These are phyloP conservation scores for Ascochyta clinopodiicola DNA, from an alignment of 2,329 filamentous ascomycete species.

Conservation along the genomic window DNA sequence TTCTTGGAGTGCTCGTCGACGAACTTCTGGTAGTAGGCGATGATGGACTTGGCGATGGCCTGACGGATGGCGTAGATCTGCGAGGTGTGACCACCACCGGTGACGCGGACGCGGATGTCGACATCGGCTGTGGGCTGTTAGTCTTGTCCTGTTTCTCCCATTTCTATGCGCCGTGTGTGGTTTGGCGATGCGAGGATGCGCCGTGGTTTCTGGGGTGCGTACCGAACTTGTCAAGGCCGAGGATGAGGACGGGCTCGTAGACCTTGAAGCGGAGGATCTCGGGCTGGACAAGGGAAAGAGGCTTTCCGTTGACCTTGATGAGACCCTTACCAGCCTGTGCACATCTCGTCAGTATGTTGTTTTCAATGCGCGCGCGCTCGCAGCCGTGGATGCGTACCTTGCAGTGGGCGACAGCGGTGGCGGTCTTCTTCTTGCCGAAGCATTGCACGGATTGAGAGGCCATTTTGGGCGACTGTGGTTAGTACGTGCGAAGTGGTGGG, in stretches of 20 bases:
- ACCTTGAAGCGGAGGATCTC: slow-evolving; percentile 99
- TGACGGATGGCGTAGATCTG: slow-evolving; percentile 99
- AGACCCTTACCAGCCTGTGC: slow-evolving; percentile 79
- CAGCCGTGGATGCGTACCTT: slow-evolving; percentile 66
- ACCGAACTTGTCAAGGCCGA: slow-evolving; percentile 96
- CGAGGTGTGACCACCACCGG: slow-evolving; percentile 96
- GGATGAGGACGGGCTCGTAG: slow-evolving; percentile 97
- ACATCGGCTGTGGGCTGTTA: slow-evolving; percentile 66
- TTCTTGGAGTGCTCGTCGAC: slow-evolving; percentile 99
- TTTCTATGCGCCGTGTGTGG: slow-evolving; percentile 8
- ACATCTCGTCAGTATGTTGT: slow-evolving; percentile 36
- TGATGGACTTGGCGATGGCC: slow-evolving; percentile 95
- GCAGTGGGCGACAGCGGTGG: slow-evolving; percentile 85
- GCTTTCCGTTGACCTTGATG: slow-evolving; percentile 98
- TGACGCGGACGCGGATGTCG: slow-evolving; percentile 96
- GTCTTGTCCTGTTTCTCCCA: not conserved
- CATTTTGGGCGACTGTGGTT: slow-evolving; percentile 48
- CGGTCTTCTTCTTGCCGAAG: slow-evolving; percentile 87
- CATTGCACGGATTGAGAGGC: slow-evolving; percentile 70
- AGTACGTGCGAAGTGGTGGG: slow-evolving; percentile 42
- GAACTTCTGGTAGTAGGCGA: slow-evolving; percentile 99
- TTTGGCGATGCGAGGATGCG: not conserved
- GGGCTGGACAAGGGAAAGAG: slow-evolving; percentile 90
- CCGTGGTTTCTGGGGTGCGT: slow-evolving; percentile 35
- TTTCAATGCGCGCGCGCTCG: slow-evolving; percentile 26